Base-by-base conservation (phyloP, 208 protist species). In the Leishmania arabica region DNA sequence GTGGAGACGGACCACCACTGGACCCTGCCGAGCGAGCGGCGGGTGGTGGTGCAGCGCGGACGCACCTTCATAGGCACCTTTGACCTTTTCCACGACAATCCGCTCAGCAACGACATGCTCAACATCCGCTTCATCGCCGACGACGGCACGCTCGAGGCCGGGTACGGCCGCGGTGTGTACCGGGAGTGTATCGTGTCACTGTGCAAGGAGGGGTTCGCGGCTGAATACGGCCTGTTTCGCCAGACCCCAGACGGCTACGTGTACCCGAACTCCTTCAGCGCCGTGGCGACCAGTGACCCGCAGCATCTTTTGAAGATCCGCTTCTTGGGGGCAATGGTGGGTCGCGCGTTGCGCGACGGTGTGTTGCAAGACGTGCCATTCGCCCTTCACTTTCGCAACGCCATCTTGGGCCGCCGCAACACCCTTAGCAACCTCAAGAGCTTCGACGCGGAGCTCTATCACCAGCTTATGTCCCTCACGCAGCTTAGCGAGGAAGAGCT, bases 241-340 rank as follows among this genome's bases (percentile, higher is more conserved):
- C 86, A 88, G 66, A 98, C 96, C n/a, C 85, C 86, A 27, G 92
- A 95, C 74, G 93, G 94, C 58, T 84, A 89, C 45, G 78, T 98
- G 24, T 99, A 98, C 77, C 97, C 97, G 34, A 98, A 98, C 82
- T 96, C 97, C 15, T 92, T 91, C 75, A 95, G 92, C 81, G 80
- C 77, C 71, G 86, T 96, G 77, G 87, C 90, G 40, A 95, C 92
- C 11, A 86, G 85, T 40, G 91, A 97, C 75, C 49, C 89, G 3
- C 78, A 88, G 42, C 91, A 98, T 78, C 70, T 97, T 49, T 76
- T 84, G 34, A 89, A 93, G 72, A 92, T 97, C 73, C 73, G 66
- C n/a, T 99, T 99, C 84, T 80, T 99, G 24, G 98, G 98, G 17
- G 81, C 90, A 11, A 96, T 99, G 82, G 85, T 98, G 17, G 97